Base-by-base conservation (phyloP, 345 rosid genomes). In the Melaleuca alternifolia region DNA sequence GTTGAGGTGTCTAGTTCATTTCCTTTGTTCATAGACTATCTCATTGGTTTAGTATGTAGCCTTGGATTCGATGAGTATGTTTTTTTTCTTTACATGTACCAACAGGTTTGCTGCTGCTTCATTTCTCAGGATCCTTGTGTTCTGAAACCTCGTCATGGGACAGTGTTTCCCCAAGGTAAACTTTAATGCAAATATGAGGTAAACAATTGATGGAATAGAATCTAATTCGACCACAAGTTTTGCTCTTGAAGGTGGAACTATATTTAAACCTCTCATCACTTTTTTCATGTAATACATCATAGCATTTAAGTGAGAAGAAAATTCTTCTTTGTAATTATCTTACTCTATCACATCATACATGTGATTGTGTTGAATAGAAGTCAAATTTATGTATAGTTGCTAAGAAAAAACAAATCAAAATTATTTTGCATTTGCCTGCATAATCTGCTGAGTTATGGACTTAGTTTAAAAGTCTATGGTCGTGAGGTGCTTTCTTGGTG, bases 111-210 rank as follows among this genome's bases (percentile, higher is more conserved):
- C 81, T 37, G 48, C 81, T 20, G 48, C 81, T 37, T 71, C 33
- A 48, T 37, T 71, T 71, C 48, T 37, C 81, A 37, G 26, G 79
- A 48, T 71, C 81, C 48, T 37, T 71, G 44, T 71, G 48, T 50
- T 28, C 46, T 1, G 71, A 84, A 4, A 71, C 51, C 7, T 84
- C 50, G 50, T 75, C 57, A 85, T 85, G 87, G 87, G 87, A 50
- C 82, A 71, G 82, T 85, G 87, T 85, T 85, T 2, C 81, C 65
- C 87, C 30, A 85, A 85, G 87, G 87, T 85, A 75, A 3, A 41
- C 71, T 71, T 85, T 6, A 24, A 50, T 33, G 30, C 53, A 54
- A 50, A 50, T 24, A 44, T 6, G 10, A 26, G 84, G 20, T 48
- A 82, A 23, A 82, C 3, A 8, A 82, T 28, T 48, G 24, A 26